Base-by-base conservation (phyloP, 371 early-diverging fungal species). In the Chytridium lagenaria region DNA sequence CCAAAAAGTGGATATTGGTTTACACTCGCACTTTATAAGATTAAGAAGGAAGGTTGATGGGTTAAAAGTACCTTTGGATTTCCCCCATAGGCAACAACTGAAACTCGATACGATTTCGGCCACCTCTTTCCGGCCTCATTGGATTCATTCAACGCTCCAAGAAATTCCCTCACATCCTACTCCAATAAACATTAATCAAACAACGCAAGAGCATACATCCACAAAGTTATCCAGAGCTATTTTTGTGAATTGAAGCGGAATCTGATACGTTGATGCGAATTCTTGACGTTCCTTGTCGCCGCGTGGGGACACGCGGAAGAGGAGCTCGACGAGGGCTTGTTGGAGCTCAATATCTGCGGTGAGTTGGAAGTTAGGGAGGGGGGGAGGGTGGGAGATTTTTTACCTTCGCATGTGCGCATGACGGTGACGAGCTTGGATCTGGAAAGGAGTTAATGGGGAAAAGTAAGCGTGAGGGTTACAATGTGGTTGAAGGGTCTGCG, bases 111-210 rank as follows among this genome's bases (percentile, higher is more conserved):
- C 12, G 61, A 61, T 37, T 61, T 61, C 26, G 61, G 61, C 61
- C 61, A 61, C 26, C 26, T 31, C 37, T 61, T 61, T 37, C 61
- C 61, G 3, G 61, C 61, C 36, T 61, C 61, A 23, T 61, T 61
- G 61, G 37, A 31, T 36, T 61, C 61, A 23, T 61, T 61, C 37
- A 61, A 23, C 7, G 36, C 23, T 7, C 31, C 31, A 12, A 61
- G 36, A 34, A 61, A 61, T 10, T 61, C 61, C 34, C 61, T 28
- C 3, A 37, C 61, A 12, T 15, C 37, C 61, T 61, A 23, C 31
- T 7, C 10, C 30, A 23, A 10, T 55, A 7, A 55, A 28, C 26
- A 55, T 26, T 15, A 26, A 10, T 10, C 5, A 55, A 28, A 55
- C 10, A 26, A 15, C 7, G 55, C 10, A 55, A 34, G 37, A 33